Evolutionary conservation across 2,329 filamentous ascomycete genomes (phyloP), one percentile per base, ranked within the genome.

Genomic region (Beauveria medogensis): DNA sequence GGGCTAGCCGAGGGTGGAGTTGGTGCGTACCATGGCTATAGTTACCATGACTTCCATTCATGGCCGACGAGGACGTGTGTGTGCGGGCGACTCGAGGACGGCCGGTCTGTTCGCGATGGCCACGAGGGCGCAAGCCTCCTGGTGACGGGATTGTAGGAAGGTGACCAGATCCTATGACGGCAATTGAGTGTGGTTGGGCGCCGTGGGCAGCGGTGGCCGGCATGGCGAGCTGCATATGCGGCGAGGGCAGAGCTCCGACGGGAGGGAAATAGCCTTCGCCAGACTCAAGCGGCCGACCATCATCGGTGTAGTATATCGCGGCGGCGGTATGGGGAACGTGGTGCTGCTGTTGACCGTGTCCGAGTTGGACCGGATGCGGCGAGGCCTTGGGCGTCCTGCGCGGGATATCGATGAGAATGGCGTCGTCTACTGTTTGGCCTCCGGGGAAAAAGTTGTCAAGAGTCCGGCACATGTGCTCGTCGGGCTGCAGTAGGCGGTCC

Each of bases 331-430:
- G 81, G 74, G 66, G 79, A 8, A 74, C 71, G 26, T 46, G 16
- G 3, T 53, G 50, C 24, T 37, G 57, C 40, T 59, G 57, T 4
- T 48, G 28, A 7, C 18, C 28, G 16, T 59, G 40, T 30, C n/a
- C 46, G 18, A 53, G 48, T 24, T 59, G 56, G 12, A 20, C 14
- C 2, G 50, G 50, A 10, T 87, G 81, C 3, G 92, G 92, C 10
- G 92, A 96, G 12, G 90, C 86, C 66, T 88, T 89, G 1, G 92
- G 92, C 0, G 91, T 92, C 63, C 88, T 83, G 59, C 86, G 84
- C 18, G 92, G 91, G 22, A 95, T 86, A 68, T 97, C 92, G 69
- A 99, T 96, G 65, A 97, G 71, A 63, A 99, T 81, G 8, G 94
- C 94, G 70, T 99, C 94, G 59, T 92, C 88, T 51, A 96, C 87